phyloP scores from a whole-genome alignment of 2,329 filamentous ascomycete genomes.

The Penicillium sp. region DNA sequence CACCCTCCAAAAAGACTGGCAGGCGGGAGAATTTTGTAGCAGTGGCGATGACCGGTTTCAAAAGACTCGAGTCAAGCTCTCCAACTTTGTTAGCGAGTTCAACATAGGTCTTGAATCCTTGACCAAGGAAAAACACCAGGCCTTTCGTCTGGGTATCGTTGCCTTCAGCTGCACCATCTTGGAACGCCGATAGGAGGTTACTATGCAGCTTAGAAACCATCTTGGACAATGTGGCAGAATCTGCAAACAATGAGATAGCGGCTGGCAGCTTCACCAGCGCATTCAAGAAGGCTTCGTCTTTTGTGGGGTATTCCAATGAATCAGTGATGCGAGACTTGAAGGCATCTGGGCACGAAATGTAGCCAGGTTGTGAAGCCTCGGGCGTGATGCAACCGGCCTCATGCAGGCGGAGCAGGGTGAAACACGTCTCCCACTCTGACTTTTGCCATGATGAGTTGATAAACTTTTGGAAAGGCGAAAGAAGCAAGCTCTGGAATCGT shows the following conservation, averaged over 20 bases:
- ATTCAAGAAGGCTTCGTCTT: constrained; percentile 66
- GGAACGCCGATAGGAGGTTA: constrained; percentile 64
- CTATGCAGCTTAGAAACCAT: constrained; percentile 64
- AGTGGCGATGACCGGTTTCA: constrained; percentile 63
- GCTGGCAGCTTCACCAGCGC: constrained; percentile 64
- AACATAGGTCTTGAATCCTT: constrained; percentile 71
- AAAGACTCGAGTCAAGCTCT: constrained; percentile 59
- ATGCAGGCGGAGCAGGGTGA: constrained; percentile 63
- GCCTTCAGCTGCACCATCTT: constrained; percentile 60
- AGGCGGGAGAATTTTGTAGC: constrained; percentile 65
- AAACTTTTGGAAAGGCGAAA: constrained; percentile 82
- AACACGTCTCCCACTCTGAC: constrained; percentile 67
- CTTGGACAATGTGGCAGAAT: constrained; percentile 64
- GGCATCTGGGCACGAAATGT: constrained; percentile 40
- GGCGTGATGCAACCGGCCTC: constrained; percentile 52
- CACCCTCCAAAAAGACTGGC: constrained; percentile 64
- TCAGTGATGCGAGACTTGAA: constrained; percentile 73
- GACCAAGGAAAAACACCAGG: constrained; percentile 63
- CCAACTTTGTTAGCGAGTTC: constrained; percentile 61
- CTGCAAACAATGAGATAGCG: constrained; percentile 54
- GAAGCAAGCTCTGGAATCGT: constrained; percentile 74
- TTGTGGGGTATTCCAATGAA: constrained; percentile 59
- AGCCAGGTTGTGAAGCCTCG: constrained; percentile 41
- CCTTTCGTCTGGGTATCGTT: constrained; percentile 43
- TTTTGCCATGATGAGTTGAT: constrained; percentile 68